Evolutionary conservation across 768 basidiomycete species (phyloP).

Genomic region (Tricholoma terreum): DNA sequence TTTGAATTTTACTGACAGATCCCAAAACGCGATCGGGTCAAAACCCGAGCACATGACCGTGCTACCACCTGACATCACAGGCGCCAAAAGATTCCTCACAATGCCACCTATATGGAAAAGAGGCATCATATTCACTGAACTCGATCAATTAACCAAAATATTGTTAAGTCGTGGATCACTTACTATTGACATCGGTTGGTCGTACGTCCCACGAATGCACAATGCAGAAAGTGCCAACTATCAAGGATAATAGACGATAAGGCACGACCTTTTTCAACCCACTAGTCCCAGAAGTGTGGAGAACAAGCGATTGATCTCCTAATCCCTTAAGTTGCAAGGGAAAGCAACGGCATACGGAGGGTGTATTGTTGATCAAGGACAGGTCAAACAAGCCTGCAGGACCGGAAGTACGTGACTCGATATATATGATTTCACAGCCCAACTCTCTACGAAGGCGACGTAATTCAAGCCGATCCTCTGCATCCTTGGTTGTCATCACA

Average conservation of each 20-base stretch:
- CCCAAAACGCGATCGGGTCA: constrained; percentile 51
- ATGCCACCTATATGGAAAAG: constrained; percentile 62
- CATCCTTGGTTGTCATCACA: constrained; percentile 40
- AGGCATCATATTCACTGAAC: constrained; percentile 48
- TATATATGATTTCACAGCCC: constrained; percentile 37
- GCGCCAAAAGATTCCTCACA: constrained; percentile 56
- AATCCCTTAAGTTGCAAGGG: constrained; percentile 35
- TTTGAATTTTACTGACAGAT: constrained; percentile 32
- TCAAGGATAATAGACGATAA: constrained; percentile 39
- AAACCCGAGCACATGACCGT: constrained; percentile 56
- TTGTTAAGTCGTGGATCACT: constrained; percentile 9
- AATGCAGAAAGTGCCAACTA: constrained; percentile 44
- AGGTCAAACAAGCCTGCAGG: constrained; percentile 41
- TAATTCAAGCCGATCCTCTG: constrained; percentile 36
- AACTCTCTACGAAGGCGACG: constrained; percentile 30
- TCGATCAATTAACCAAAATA: background rate
- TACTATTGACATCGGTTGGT: constrained; percentile 44
- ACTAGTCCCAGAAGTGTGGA: constrained; percentile 60
- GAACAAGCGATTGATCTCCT: constrained; percentile 48
- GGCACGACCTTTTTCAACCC: constrained; percentile 52
- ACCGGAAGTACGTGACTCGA: constrained; percentile 30
- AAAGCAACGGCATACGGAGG: constrained; percentile 6
- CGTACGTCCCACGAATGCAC: constrained; percentile 41
- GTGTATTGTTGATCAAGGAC: constrained; percentile 22
- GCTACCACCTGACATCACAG: constrained; percentile 51